Base-by-base conservation (phyloP, 306 rosid species). In the Quercus mongolica region DNA sequence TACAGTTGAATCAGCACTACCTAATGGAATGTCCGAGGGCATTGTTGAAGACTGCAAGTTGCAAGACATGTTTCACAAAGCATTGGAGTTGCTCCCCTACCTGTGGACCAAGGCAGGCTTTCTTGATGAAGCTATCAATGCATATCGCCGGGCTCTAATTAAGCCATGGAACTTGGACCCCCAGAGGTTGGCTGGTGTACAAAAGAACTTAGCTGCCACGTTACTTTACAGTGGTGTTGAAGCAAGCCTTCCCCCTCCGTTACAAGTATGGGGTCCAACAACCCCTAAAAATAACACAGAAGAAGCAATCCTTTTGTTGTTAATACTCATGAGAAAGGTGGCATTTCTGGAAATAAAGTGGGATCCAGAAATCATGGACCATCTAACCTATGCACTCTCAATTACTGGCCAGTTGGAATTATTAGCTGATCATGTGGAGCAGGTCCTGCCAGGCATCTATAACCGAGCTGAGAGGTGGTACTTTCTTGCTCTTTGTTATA, bases 111-210 rank as follows among this genome's bases (percentile, higher is more conserved):
- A 82, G 65, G 97, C 93, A 23, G 93, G 96, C 4, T 83, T 70
- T 83, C 90, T 91, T 49, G 98, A 91, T 0, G 94, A 95, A 71
- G 97, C 97, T 20, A 85, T 95, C 78, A 79, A 83, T 7, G 92
- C 93, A 19, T 93, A 89, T 73, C 89, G 99, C 30, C 71, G 80
- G 20, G 91, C 89, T 74, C 84, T 95, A 57, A 73, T 90, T 74
- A 92, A 91, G 85, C 98, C 96, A 1, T 95, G 99, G 99, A 95
- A 95, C 81, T 67, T 93, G 85, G 90, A 88, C 74, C 87, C 90
- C 0, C 78, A 49, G 56, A 88, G 85, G 79, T 80, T 93, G 86
- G 94, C 99, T 12, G 23, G 59, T 69, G 76, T 91, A 2, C 96
- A 93, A 79, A 95, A 91, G 64, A 90, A 85, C 78, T 89, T 95